Evolutionary conservation across 2,329 filamentous ascomycete species (phyloP).

Genomic region (Endoconidiophora laricicola): DNA sequence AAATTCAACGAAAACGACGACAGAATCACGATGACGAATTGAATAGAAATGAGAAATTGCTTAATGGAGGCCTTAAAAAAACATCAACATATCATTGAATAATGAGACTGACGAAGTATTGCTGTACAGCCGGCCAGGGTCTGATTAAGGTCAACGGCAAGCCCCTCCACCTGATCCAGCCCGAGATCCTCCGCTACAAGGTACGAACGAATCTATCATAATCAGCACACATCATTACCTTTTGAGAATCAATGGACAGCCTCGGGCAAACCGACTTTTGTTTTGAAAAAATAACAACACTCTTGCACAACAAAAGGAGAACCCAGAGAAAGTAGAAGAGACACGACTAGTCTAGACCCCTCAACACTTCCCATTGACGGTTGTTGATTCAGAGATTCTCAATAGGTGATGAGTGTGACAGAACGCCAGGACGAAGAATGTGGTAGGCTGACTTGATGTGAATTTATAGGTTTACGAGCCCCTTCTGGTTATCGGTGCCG

Average conservation of each 20-base stretch:
- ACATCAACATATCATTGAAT: neutral
- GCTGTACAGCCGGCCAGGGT: slow-evolving; percentile 34
- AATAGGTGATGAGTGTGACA: neutral
- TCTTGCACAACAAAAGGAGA: neutral
- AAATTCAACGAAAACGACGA: neutral
- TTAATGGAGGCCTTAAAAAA: neutral
- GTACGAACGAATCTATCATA: slow-evolving; percentile 27
- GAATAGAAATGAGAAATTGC: neutral
- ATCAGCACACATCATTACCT: neutral
- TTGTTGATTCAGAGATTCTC: neutral
- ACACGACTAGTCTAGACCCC: no score
- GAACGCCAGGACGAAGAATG: neutral
- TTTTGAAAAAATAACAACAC: neutral
- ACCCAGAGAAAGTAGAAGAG: neutral
- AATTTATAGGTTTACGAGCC: slow-evolving; percentile 77
- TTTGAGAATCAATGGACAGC: no score
- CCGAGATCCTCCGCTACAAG: slow-evolving; percentile 97
- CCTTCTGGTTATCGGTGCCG: slow-evolving; percentile 86
- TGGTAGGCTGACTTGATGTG: slow-evolving; percentile 1
- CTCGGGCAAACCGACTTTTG: no score
- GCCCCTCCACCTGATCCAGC: slow-evolving; percentile 84
- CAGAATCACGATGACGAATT: neutral
- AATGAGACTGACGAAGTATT: slow-evolving; percentile 10
- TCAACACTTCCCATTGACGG: neutral
- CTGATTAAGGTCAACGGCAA: slow-evolving; percentile 98